phyloP scores from a whole-genome alignment of 2,329 filamentous ascomycete genomes.

The Calonectria hawksworthii region DNA sequence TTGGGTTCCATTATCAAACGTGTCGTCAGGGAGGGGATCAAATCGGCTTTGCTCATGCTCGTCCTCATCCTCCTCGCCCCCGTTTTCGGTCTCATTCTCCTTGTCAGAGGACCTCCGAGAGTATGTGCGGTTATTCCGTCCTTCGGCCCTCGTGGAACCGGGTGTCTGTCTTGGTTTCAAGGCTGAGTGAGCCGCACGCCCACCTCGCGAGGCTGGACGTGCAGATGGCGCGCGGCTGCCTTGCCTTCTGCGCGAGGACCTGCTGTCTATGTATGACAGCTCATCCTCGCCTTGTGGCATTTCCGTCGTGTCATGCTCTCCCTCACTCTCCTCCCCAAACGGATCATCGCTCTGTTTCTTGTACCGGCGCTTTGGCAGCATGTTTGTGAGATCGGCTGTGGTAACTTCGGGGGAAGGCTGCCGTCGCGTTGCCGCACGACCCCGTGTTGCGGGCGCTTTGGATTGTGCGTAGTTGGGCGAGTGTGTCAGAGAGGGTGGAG shows the following conservation, averaged over 20 bases:
- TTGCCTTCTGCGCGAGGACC: slow-evolving; percentile 52
- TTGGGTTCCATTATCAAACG: slow-evolving; percentile 51
- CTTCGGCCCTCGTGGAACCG: slow-evolving; percentile 36
- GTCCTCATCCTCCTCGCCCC: slow-evolving; percentile 50
- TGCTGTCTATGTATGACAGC: slow-evolving; percentile 61
- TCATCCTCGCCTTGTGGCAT: slow-evolving; percentile 70
- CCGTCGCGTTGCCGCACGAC: slow-evolving; percentile 48
- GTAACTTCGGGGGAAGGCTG: slow-evolving; percentile 61
- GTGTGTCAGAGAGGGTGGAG: slow-evolving; percentile 76
- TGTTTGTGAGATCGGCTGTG: slow-evolving; percentile 66
- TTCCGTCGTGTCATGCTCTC: slow-evolving; percentile 63
- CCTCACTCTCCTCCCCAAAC: slow-evolving; percentile 61
- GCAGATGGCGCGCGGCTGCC: slow-evolving; percentile 46
- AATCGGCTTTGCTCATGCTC: slow-evolving; percentile 56
- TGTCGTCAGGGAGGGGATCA: slow-evolving; percentile 61
- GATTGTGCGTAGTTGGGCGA: slow-evolving; percentile 68
- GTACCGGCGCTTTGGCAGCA: slow-evolving; percentile 67
- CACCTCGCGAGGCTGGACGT: slow-evolving; percentile 46
- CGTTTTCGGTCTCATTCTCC: slow-evolving; percentile 61
- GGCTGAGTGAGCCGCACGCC: slow-evolving; percentile 40
- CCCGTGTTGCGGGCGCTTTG: slow-evolving; percentile 46
- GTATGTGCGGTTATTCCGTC: slow-evolving; percentile 61
- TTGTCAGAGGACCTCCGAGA: slow-evolving; percentile 68
- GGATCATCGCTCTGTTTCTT: slow-evolving; percentile 54
- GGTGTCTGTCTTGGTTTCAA: slow-evolving; percentile 43